Conservation (phyloP, 345 rosid species). For the Draba incana region DNA sequence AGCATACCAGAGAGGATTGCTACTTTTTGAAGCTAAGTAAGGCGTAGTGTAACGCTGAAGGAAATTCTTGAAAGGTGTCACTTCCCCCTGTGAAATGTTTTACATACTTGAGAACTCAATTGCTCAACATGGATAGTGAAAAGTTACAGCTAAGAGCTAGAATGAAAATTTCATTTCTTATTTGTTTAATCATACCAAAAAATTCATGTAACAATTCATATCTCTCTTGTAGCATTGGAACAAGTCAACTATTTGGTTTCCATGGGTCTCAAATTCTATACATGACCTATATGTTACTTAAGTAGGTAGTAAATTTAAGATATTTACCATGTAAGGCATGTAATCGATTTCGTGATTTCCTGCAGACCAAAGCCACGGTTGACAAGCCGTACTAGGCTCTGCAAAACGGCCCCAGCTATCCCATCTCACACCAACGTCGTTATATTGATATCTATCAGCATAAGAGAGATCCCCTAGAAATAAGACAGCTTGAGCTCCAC, state of each 20-base stretch:
- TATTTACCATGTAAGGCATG: slow-evolving; percentile 87
- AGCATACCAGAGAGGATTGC: slow-evolving; percentile 86
- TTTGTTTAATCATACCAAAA: neutral
- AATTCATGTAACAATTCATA: slow-evolving; percentile 7
- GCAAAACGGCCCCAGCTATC: slow-evolving; percentile 92
- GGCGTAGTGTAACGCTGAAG: slow-evolving; percentile 88
- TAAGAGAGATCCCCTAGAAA: slow-evolving; percentile 95
- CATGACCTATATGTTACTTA: neutral
- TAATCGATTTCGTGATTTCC: slow-evolving; percentile 94
- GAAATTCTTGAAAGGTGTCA: slow-evolving; percentile 76
- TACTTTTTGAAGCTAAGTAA: slow-evolving; percentile 76
- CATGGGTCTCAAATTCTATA: neutral
- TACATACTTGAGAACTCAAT: slow-evolving; percentile 13
- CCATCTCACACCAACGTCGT: slow-evolving; percentile 86
- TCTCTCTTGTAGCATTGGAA: neutral
- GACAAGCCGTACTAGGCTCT: slow-evolving; percentile 88
- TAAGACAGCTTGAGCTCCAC: slow-evolving; percentile 80
- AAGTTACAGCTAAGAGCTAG: slow-evolving; percentile 1
- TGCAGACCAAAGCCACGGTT: slow-evolving; percentile 95
- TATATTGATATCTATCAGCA: slow-evolving; percentile 82
- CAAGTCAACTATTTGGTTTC: neutral
- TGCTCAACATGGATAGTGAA: neutral
- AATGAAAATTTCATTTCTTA: slow-evolving; percentile 4
- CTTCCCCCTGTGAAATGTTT: slow-evolving; percentile 61
- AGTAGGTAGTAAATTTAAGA: slow-evolving; percentile 11